phyloP scores from a whole-genome alignment of 176 grass and related monocot genomes.

The Alloteropsis semialata region DNA sequence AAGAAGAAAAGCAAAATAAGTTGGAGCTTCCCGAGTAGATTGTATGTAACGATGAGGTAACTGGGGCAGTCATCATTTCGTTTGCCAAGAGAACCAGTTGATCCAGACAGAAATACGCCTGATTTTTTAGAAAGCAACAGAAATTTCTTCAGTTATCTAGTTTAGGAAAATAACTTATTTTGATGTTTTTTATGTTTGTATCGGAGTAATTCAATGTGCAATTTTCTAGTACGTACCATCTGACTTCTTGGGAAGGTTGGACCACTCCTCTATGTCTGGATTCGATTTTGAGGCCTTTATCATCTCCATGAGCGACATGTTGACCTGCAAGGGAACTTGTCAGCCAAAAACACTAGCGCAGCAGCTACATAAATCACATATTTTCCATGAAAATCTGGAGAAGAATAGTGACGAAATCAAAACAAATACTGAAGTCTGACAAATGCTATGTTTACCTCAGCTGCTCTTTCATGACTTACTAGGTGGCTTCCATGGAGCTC shows the following conservation, averaged over 20 bases:
- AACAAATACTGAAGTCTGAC: neutral
- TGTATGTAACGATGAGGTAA: constrained; percentile 33
- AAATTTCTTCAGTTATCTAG: neutral
- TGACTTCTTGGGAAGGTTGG: constrained; percentile 33
- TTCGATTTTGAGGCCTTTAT: constrained; percentile 71
- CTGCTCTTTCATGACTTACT: constrained; percentile 67
- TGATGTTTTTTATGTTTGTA: neutral
- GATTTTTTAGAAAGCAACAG: constrained; percentile 1
- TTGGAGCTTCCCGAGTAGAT: constrained; percentile 51
- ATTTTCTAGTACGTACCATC: too few relatives aligned
- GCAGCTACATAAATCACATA: neutral
- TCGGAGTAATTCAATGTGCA: neutral
- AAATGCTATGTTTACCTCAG: constrained; percentile 42
- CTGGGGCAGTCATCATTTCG: too few relatives aligned
- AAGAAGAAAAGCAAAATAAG: constrained; percentile 58
- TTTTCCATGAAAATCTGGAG: neutral
- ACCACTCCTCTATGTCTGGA: constrained; percentile 57
- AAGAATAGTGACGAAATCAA: neutral
- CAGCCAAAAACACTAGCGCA: neutral
- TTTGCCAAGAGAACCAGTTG: constrained; percentile 6
- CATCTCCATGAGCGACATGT: constrained; percentile 58
- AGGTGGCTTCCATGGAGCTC: constrained; percentile 80
- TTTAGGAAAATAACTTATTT: neutral
- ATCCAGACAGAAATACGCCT: constrained; percentile 24
- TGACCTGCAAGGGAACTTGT: constrained; percentile 47